Evolutionary conservation across 345 rosid genomes (phyloP), one percentile per base, ranked within the genome.

Genomic region (Sonneratia caseolaris): DNA sequence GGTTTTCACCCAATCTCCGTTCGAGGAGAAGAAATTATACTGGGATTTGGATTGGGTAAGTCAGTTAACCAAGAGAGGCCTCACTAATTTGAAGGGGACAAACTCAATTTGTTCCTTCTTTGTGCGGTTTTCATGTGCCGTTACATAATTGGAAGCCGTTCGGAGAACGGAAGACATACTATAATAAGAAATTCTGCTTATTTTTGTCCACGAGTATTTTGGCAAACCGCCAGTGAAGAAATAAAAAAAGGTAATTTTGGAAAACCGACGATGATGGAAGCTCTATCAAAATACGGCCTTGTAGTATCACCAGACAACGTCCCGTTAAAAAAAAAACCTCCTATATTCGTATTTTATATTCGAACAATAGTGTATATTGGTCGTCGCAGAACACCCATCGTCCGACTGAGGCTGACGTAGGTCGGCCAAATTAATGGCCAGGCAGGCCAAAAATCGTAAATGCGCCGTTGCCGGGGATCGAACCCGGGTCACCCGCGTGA

Each of bases 401-500:
- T 0, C 0, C 1, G 32, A 27, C 32, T 27, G 32, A 27, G 32
- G 32, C 32, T 27, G 32, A 27, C 32, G 32, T 27, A 27, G 0
- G 32, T 27, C 0, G 32, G 32, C 32, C 32, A 27, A 42, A 1
- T 4, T 4, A 42, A 42, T 4, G 45, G 45, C 5, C 0, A 42
- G 3, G 10, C 10, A 0, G 9, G 9, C 5, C 14, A 69, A 51
- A 16, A 48, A 43, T 0, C 36, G 11, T 11, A 62, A 53, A 53
- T 11, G 35, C 94, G 86, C 95, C 91, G 88, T 82, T 87, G 91
- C 96, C 89, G 93, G 95, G 88, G 89, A 87, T 89, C 96, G 97
- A 91, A 88, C 95, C 89, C 92, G 91, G 94, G 93, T 89, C 96
- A 73, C 87, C 90, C 92, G 90, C 86, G 94, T 92, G 96, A 92